phyloP scores from a whole-genome alignment of 805 yeast genomes.

The Metahyphopichia silvanorum region DNA sequence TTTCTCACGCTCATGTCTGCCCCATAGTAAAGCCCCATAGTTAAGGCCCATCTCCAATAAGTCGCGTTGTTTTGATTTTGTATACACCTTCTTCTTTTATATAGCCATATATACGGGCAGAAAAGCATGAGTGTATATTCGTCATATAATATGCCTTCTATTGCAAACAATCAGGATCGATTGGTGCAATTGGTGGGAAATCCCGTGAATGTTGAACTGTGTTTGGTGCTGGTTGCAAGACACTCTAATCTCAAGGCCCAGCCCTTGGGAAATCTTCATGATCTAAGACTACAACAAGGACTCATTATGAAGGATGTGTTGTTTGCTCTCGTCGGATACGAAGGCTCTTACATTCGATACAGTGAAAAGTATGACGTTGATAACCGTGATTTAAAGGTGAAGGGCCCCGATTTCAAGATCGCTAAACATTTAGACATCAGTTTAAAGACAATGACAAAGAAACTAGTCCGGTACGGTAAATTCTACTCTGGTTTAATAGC shows the following conservation, averaged over 20 bases:
- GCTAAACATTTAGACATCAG: conserved; percentile 72
- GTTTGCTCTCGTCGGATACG: conserved; percentile 64
- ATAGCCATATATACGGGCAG: too few relatives aligned
- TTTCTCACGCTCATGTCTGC: too few relatives aligned
- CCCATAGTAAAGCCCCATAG: too few relatives aligned
- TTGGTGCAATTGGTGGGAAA: too few relatives aligned
- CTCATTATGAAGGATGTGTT: conserved; percentile 68
- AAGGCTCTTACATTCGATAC: conserved; percentile 74
- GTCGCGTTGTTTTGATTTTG: too few relatives aligned
- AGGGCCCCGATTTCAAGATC: conserved; percentile 75
- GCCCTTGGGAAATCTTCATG: conserved; percentile 46
- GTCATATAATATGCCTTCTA: too few relatives aligned
- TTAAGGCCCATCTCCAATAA: too few relatives aligned
- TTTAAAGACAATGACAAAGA: conserved; percentile 63
- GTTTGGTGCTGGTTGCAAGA: too few relatives aligned
- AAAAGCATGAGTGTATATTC: too few relatives aligned
- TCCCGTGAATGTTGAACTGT: too few relatives aligned
- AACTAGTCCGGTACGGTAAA: conserved; percentile 60
- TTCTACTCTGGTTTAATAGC: conserved; percentile 54
- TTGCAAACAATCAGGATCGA: too few relatives aligned
- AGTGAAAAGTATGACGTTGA: conserved; percentile 56
- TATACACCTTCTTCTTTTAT: too few relatives aligned
- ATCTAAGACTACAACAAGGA: conserved; percentile 64
- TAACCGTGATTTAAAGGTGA: conserved; percentile 36
- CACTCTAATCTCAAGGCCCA: conserved; percentile 31